Base-by-base conservation (phyloP, 139 green algal genomes). In the Chlorella sp. region DNA sequence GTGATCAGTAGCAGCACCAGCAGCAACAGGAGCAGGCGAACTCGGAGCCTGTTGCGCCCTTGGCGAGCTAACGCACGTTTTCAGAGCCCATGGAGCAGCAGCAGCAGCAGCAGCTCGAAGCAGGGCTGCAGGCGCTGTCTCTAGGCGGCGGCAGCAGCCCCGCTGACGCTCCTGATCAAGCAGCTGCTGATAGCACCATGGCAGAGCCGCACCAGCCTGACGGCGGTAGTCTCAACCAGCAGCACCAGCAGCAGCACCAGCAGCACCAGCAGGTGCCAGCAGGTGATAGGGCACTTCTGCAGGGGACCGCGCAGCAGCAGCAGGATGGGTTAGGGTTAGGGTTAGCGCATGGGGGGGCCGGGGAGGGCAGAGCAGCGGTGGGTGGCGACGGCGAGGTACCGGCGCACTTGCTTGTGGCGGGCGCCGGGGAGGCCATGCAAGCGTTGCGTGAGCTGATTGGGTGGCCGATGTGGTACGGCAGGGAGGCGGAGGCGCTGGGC, bases 401-500 rank as follows among this genome's bases (percentile, higher is more conserved):
- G 6, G 17, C 17, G 42, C 42, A 55, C 10, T 17, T 24, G 10
- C 10, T 55, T 55, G 55, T 3, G 36, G 36, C 35, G 24, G 23
- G 30, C 61, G 34, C 22, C 0, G 30, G 1, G 27, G 36, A 51
- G 1, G n/a, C 32, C 1, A 14, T 87, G 67, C n/a, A 71, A 33
- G 75, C 81, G 36, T 71, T 93, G 49, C 73, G 87, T 35, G 85
- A 93, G 85, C 72, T 92, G n/a, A 31, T 93, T 3, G 77, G 49
- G 2, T 95, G 90, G 90, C 90, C 90, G 0, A 1, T 76, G 27
- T 31, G 67, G 49, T 85, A 92, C 62, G 76, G 49, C 0, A 35
- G 34, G 0, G 79, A 87, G 73, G 87, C 61, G 0, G 36, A 49
- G 3, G 51, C 55, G 26, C 62, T 95, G 49, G 91, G 91, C 1